Evolutionary conservation across 202 grass and related monocot genomes (phyloP).

Genomic region (Zizania palustris): DNA sequence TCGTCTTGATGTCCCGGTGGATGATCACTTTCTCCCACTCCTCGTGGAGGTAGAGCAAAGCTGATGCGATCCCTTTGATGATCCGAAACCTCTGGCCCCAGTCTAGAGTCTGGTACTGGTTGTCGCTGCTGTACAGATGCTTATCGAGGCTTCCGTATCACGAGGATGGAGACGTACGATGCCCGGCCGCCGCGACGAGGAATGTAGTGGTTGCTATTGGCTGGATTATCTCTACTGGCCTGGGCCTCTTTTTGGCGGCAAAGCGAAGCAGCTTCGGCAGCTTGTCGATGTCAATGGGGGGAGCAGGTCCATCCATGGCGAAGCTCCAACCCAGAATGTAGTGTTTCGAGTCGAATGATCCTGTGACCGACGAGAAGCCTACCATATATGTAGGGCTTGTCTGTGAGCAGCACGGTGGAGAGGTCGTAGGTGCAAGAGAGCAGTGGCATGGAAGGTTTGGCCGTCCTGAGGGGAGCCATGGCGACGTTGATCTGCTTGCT

Average conservation of each 20-base stretch:
- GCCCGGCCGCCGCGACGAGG: background rate
- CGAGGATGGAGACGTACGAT: background rate
- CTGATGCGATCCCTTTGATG: too few species aligned
- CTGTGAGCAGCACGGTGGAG: background rate
- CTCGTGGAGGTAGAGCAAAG: too few species aligned
- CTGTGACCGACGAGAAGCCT: too few species aligned
- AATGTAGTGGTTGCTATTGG: too few species aligned
- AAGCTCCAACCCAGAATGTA: too few species aligned
- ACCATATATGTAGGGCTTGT: too few species aligned
- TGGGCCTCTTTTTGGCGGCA: too few species aligned
- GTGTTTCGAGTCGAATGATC: too few species aligned
- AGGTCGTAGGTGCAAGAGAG: slow-evolving; percentile 21
- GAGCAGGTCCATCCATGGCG: too few species aligned
- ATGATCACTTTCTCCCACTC: slow-evolving; percentile 44
- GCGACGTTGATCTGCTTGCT: slow-evolving; percentile 26
- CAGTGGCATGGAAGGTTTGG: slow-evolving; percentile 24
- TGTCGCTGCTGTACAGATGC: background rate
- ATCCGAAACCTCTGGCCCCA: slow-evolving; percentile 1
- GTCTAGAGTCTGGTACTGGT: background rate
- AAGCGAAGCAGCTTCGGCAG: too few species aligned
- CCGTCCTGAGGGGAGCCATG: background rate
- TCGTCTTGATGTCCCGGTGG: slow-evolving; percentile 86
- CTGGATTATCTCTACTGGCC: too few species aligned
- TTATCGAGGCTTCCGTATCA: slow-evolving; percentile 1
- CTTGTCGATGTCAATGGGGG: too few species aligned